Evolutionary conservation across 129 eudicot genomes (phyloP).

Genomic region (Oenanthe sinensis): DNA sequence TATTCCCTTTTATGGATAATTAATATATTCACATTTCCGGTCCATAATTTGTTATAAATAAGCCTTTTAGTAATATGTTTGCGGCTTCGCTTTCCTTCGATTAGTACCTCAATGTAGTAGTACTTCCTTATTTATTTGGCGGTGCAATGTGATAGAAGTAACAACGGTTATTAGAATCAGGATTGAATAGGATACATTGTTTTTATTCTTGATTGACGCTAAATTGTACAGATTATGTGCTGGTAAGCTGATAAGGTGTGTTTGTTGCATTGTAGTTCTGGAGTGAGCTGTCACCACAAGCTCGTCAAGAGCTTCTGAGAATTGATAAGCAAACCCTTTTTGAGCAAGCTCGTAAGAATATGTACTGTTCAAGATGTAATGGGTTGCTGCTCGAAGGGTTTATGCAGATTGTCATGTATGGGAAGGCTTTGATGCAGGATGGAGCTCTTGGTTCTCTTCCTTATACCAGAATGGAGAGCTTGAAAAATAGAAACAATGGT

Average conservation of each 20-base stretch:
- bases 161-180: not conserved
- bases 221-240: not conserved
- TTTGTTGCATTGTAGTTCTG: conserved; percentile 62
- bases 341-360: conserved; percentile 93
- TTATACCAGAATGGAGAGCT: conserved; percentile 27
- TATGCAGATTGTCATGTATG: conserved; percentile 85
- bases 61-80: not conserved
- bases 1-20: not conserved
- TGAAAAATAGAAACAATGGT: conserved; percentile 30
- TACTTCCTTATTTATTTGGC: not conserved
- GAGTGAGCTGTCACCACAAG: conserved; percentile 76
- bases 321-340: conserved; percentile 82
- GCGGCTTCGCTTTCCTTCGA: not conserved
- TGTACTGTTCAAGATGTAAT: conserved; percentile 97
- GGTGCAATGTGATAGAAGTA: not conserved
- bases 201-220: not conserved
- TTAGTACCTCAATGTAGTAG: not conserved
- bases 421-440: conserved; percentile 83
- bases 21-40: not conserved
- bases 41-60: not conserved
- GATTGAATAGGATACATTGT: not conserved
- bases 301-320: conserved; percentile 72
- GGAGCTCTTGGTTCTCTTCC: conserved; percentile 42
- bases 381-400: conserved; percentile 88
- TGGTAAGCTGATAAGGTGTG: not conserved